A percentile compares a stretch with the other conserved stretches of the same genome.
These are phyloP conservation scores for Haplosporangium sp. DNA, from an alignment of 371 early-diverging fungal species.

Conservation along the genomic window DNA sequence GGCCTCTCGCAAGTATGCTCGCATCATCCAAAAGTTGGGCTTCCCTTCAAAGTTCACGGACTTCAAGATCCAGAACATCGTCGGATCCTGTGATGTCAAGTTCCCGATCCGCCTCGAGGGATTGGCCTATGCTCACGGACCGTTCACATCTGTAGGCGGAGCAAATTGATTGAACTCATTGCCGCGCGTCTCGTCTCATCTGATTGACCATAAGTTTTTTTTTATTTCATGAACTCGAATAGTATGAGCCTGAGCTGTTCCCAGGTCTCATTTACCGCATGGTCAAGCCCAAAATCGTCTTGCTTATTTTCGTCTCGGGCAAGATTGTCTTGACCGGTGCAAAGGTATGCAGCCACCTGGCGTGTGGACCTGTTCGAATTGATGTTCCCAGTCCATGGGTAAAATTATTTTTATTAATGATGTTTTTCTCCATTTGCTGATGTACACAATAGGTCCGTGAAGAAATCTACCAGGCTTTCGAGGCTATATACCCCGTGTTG, in stretches of 20 bases:
- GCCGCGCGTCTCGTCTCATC: neutral
- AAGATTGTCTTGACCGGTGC: constrained; percentile 99
- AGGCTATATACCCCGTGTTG: constrained; percentile 99
- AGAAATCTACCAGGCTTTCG: constrained; percentile 99
- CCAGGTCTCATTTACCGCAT: constrained; percentile 99
- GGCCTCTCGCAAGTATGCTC: constrained; percentile 99
- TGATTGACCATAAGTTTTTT: neutral
- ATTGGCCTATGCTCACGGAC: constrained; percentile 97
- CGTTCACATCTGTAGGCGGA: constrained; percentile 93
- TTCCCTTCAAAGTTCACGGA: constrained; percentile 99
- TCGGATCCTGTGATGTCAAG: constrained; percentile 99
- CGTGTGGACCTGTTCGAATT: too few species aligned
- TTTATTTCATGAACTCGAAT: neutral
- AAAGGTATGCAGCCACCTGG: constrained; percentile 70
- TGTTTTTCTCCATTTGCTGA: neutral
- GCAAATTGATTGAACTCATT: neutral
- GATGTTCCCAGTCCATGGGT: too few species aligned
- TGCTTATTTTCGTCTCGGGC: constrained; percentile 99
- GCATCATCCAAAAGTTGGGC: constrained; percentile 99
- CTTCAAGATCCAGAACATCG: constrained; percentile 99
- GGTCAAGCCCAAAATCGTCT: constrained; percentile 99
- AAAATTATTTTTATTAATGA: neutral
- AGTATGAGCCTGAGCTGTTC: constrained; percentile 99
- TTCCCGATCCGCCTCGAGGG: constrained; percentile 99
- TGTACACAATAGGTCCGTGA: constrained; percentile 77